These are phyloP conservation scores for Dioscorea alata DNA, from an alignment of 106 monocot genomes.

Conservation along the genomic window DNA sequence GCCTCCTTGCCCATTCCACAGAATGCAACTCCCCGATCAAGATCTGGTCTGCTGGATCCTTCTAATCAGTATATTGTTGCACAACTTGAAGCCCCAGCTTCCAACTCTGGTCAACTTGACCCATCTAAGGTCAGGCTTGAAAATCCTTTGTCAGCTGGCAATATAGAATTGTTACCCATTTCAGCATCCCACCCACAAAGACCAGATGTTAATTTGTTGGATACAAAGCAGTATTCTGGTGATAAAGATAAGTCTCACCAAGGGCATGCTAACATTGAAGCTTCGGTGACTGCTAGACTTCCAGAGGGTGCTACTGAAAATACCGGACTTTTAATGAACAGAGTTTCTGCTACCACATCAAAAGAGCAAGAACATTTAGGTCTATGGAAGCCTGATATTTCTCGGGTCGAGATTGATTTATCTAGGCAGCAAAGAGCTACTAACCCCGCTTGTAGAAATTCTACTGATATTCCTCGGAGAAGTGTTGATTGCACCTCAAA, in stretches of 20 bases:
- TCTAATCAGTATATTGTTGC: constrained; percentile 13
- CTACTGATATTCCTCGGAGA: constrained; percentile 62
- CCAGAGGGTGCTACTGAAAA: constrained; percentile 35
- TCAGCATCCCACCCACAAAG: constrained; percentile 25
- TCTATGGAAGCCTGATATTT: constrained; percentile 26
- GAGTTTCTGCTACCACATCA: constrained; percentile 17
- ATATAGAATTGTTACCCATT: constrained; percentile 21
- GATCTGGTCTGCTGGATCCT: constrained; percentile 63
- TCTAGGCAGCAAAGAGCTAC: constrained; percentile 24
- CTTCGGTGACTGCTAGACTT: constrained; percentile 39
- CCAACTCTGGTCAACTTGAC: constrained; percentile 45
- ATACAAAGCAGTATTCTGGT: constrained; percentile 24
- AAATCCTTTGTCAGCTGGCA: constrained; percentile 28
- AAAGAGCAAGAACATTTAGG: constrained; percentile 44
- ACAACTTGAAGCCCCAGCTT: constrained; percentile 22
- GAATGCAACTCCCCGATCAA: constrained; percentile 39
- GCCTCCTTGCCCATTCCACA: constrained; percentile 48
- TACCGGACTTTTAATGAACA: constrained; percentile 15
- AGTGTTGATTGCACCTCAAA: constrained; percentile 48
- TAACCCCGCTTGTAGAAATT: constrained; percentile 56
- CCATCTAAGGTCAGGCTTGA: constrained; percentile 35
- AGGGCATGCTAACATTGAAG: constrained; percentile 28
- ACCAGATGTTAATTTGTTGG: constrained; percentile 33
- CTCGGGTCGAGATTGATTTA: too few species aligned
- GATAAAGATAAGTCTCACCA: constrained; percentile 29